A percentile compares a stretch with the other conserved stretches of the same genome.
Evolutionary conservation across 1,139 yeast genomes (phyloP).

Genomic region (Magnusiomyces fungicola): DNA sequence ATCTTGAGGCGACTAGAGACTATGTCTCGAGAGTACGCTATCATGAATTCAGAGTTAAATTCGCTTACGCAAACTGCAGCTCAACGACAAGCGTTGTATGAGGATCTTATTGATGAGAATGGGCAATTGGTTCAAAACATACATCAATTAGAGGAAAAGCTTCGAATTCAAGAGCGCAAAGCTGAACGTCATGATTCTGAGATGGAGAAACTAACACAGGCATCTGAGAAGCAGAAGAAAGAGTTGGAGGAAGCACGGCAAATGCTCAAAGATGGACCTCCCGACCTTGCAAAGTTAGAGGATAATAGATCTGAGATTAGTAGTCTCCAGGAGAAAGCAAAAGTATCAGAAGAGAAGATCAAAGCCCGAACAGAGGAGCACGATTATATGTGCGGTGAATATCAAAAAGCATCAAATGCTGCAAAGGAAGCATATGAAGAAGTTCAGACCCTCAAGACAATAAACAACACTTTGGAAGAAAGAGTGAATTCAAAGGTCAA

Average conservation of each 20-base stretch:
- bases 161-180: constrained; percentile 24
- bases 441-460: constrained; percentile 33
- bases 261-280: constrained; percentile 3
- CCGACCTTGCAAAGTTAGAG: constrained; percentile 6
- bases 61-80: constrained; percentile 30
- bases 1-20: constrained; percentile 36
- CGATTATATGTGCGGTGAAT: constrained; percentile 59
- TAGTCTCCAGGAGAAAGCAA: constrained; percentile 37
- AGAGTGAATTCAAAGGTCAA: constrained; percentile 22
- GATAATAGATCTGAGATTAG: constrained; percentile 33
- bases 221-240: constrained; percentile 8
- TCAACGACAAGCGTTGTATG: constrained; percentile 30
- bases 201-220: constrained; percentile 9
- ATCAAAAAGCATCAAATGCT: constrained; percentile 51
- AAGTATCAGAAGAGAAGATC: constrained; percentile 34
- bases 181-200: constrained; percentile 23
- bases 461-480: constrained; percentile 30
- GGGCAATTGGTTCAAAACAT: constrained; percentile 32
- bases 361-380: constrained; percentile 46
- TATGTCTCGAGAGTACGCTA: constrained; percentile 18
- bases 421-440: constrained; percentile 45
- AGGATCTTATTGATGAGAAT: constrained; percentile 38
- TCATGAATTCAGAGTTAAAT: constrained; percentile 28
- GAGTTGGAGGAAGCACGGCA: constrained; percentile 13
- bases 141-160: constrained; percentile 21